Evolutionary conservation across 2,329 filamentous ascomycete species (phyloP), one percentile per base, ranked within the genome.

Genomic region (Dryadomyces quercus-mongolicae): DNA sequence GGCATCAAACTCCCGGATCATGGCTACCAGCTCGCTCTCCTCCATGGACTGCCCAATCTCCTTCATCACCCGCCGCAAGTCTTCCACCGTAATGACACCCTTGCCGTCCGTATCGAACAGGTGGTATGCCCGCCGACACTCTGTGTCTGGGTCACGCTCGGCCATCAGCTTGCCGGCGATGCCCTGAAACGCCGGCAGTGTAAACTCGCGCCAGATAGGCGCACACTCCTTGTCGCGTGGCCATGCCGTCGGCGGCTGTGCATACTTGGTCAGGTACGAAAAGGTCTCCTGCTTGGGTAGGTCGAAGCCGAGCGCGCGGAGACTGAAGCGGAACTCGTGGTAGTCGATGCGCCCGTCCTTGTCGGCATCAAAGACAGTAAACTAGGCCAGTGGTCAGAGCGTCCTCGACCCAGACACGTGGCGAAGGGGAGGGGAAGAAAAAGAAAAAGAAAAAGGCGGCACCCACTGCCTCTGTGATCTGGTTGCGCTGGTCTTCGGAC

Each of bases 1-100:
- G 60, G 96, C 77, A 72, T 98, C 93, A 72, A 97, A 94, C 70
- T 97, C 92, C 65, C 96, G 90, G 71, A 98, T 93, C 93, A 98
- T 98, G 60, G 90, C 90, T 62, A 82, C 77, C 58, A 98, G 76
- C 68, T 98, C 93, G 63, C 94, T 87, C 65, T 98, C 92, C 62
- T 93, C 88, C 61, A 98, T 76, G 13, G 88, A 89, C 68, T 97
- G 92, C 8, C 93, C 93, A 59, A 98, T 74, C 67, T 97, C 93
- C 63, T 89, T 81, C 55, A 92, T 90, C 25, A 97, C 88, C 55
- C 89, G 77, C 58, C 89, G 77, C 70, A 98, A 72, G 71, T 97
- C 93, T 57, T 93, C 86, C 49, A 96, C 72, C 52, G 86, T 90
- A 62, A 98, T 95, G 60, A 86, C 83, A 7, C 92, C 92, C 71